phyloP scores from a whole-genome alignment of 805 yeast genomes.

The Kodamaea leandrae region DNA sequence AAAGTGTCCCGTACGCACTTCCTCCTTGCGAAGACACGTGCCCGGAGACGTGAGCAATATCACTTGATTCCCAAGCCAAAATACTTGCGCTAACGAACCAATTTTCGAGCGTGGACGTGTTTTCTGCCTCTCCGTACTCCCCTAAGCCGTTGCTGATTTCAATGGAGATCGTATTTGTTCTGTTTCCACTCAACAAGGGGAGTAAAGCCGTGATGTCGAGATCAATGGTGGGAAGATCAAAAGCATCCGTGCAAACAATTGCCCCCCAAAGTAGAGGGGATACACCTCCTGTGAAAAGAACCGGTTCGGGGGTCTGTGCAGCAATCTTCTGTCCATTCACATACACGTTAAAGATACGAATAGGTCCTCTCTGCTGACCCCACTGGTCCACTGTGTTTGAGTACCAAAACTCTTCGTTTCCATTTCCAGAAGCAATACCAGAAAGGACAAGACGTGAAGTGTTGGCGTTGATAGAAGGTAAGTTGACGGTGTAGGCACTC shows the following conservation, averaged over 20 bases:
- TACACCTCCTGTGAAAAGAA: conserved; percentile 76
- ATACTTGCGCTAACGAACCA: conserved; percentile 63
- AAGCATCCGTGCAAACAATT: conserved; percentile 69
- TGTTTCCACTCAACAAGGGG: conserved; percentile 46
- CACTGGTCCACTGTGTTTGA: conserved; percentile 53
- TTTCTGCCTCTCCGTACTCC: conserved; percentile 24
- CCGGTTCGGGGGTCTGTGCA: conserved; percentile 65
- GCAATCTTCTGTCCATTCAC: conserved; percentile 60
- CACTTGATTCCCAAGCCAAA: conserved; percentile 48
- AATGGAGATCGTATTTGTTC: conserved; percentile 32
- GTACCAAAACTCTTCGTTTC: conserved; percentile 84
- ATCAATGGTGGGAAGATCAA: conserved; percentile 68
- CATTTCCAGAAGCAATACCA: conserved; percentile 69
- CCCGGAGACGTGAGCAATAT: neutral
- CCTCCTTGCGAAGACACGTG: neutral
- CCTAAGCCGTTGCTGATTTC: conserved; percentile 54
- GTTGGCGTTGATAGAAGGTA: conserved; percentile 51
- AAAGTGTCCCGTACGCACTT: neutral
- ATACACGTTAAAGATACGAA: conserved; percentile 62
- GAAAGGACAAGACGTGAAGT: conserved; percentile 60
- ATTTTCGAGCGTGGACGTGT: conserved; percentile 41
- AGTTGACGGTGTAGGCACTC: conserved; percentile 37
- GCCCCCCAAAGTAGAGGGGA: conserved; percentile 82
- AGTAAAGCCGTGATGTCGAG: conserved; percentile 68
- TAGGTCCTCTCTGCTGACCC: conserved; percentile 60